A percentile compares a stretch with the other conserved stretches of the same genome.
phyloP scores from a whole-genome alignment of 345 rosid species.

The Arabidopsis arenosa region DNA sequence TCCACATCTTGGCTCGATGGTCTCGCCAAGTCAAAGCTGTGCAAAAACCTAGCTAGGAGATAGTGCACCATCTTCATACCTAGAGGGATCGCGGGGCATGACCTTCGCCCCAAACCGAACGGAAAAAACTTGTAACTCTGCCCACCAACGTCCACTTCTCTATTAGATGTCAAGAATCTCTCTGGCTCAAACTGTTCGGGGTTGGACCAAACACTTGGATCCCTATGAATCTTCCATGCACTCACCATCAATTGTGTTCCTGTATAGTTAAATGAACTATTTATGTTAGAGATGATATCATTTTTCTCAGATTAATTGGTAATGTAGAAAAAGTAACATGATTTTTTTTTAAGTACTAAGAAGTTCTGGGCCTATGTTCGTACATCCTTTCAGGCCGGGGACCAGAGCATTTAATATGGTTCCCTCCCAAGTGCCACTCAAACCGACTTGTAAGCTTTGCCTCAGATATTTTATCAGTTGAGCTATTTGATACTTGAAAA shows the following conservation, averaged over 20 bases:
- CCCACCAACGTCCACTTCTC: slow-evolving; percentile 39
- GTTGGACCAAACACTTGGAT: slow-evolving; percentile 18
- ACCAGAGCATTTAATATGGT: too few species aligned
- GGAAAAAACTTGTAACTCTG: slow-evolving; percentile 48
- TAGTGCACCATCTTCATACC: slow-evolving; percentile 47
- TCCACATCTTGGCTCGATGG: slow-evolving; percentile 41
- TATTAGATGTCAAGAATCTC: slow-evolving; percentile 44
- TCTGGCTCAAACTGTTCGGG: slow-evolving; percentile 40
- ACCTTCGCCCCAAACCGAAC: slow-evolving; percentile 49
- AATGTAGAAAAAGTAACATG: too few species aligned
- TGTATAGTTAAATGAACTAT: not conserved
- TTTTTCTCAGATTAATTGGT: too few species aligned
- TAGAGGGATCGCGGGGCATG: slow-evolving; percentile 47
- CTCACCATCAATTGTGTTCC: slow-evolving; percentile 18
- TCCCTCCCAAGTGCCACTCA: too few species aligned
- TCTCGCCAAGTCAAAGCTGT: slow-evolving; percentile 43
- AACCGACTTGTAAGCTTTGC: too few species aligned
- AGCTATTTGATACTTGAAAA: too few species aligned
- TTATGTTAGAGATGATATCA: too few species aligned
- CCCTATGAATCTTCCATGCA: slow-evolving; percentile 20
- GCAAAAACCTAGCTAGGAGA: slow-evolving; percentile 50
- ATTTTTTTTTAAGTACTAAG: too few species aligned
- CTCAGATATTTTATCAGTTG: too few species aligned
- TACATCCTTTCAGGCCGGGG: too few species aligned
- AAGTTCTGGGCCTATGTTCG: too few species aligned